Conservation (phyloP, 768 basidiomycete genomes). For the Termitomyces sp. region DNA sequence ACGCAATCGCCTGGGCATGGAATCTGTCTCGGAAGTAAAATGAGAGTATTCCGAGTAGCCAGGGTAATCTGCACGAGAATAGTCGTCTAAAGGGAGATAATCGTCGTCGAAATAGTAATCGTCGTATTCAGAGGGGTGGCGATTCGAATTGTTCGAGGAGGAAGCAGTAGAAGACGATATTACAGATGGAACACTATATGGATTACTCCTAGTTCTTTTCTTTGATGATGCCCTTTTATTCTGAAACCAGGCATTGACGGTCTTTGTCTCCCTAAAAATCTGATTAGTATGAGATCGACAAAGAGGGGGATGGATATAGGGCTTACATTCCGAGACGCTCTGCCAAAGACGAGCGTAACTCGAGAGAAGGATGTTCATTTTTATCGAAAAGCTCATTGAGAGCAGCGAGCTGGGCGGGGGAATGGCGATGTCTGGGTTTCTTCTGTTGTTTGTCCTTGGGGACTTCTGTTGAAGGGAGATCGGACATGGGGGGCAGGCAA, state of each 20-base stretch:
- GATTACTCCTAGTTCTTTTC: slow-evolving; percentile 46
- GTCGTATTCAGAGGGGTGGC: slow-evolving; percentile 30
- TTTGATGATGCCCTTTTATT: slow-evolving; percentile 81
- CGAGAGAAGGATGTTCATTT: slow-evolving; percentile 69
- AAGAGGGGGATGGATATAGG: slow-evolving; percentile 10
- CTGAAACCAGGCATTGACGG: slow-evolving; percentile 84
- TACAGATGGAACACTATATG: slow-evolving; percentile 26
- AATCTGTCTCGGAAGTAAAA: slow-evolving; percentile 43
- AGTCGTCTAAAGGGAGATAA: slow-evolving; percentile 27
- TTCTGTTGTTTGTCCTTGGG: slow-evolving; percentile 47
- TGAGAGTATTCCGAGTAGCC: slow-evolving; percentile 45
- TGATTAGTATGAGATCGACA: slow-evolving; percentile 6
- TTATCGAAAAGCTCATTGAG: slow-evolving; percentile 76
- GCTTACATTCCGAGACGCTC: slow-evolving; percentile 73
- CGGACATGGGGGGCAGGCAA: slow-evolving; percentile 21
- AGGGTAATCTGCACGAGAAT: slow-evolving; percentile 36
- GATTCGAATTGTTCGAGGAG: slow-evolving; percentile 23
- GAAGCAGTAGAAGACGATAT: slow-evolving; percentile 27
- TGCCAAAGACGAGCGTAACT: slow-evolving; percentile 62
- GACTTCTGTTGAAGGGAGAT: slow-evolving; percentile 18
- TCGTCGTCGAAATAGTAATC: slow-evolving; percentile 41
- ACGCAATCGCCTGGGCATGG: slow-evolving; percentile 54
- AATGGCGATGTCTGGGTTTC: slow-evolving; percentile 78
- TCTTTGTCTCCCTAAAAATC: slow-evolving; percentile 67
- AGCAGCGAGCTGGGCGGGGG: slow-evolving; percentile 63